Evolutionary conservation across 768 basidiomycete genomes (phyloP).

Genomic region (Tylopilus plumbeoviolaceoides): DNA sequence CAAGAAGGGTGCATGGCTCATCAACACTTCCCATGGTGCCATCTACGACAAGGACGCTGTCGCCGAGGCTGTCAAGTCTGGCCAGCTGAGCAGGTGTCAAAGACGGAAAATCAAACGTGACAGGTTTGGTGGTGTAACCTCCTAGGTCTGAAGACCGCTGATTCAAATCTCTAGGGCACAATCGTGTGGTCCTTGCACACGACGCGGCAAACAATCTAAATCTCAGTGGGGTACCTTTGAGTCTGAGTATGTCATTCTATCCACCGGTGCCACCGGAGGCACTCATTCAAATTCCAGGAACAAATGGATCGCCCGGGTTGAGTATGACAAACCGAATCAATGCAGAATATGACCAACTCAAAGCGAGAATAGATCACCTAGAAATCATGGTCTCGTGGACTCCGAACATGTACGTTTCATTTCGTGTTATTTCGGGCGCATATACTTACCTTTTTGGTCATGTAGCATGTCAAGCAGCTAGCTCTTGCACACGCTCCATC

Average conservation of each 20-base stretch:
- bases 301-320: slow-evolving; percentile 74
- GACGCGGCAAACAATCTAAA: slow-evolving; percentile 74
- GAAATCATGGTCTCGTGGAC: slow-evolving; percentile 53
- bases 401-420: too few species aligned
- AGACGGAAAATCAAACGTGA: too few species aligned
- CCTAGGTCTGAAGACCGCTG: slow-evolving; percentile 6
- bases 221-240: slow-evolving; percentile 87
- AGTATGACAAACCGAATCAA: slow-evolving; percentile 69
- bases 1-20: slow-evolving; percentile 90
- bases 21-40: slow-evolving; percentile 92
- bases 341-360: slow-evolving; percentile 50
- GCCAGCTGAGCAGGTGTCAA: slow-evolving; percentile 62
- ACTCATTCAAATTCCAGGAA: slow-evolving; percentile 43
- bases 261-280: neutral
- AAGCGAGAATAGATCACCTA: slow-evolving; percentile 57
- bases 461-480: too few species aligned
- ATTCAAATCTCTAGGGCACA: slow-evolving; percentile 52
- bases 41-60: slow-evolving; percentile 85
- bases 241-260: slow-evolving; percentile 57
- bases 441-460: too few species aligned
- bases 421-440: too few species aligned
- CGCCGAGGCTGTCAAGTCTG: slow-evolving; percentile 68
- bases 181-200: slow-evolving; percentile 77
- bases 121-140: neutral
- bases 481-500: too few species aligned